A percentile compares a stretch with the other conserved stretches of the same genome.
phyloP scores from a whole-genome alignment of 495 filamentous ascomycete species.

The Penicillium manginii region DNA sequence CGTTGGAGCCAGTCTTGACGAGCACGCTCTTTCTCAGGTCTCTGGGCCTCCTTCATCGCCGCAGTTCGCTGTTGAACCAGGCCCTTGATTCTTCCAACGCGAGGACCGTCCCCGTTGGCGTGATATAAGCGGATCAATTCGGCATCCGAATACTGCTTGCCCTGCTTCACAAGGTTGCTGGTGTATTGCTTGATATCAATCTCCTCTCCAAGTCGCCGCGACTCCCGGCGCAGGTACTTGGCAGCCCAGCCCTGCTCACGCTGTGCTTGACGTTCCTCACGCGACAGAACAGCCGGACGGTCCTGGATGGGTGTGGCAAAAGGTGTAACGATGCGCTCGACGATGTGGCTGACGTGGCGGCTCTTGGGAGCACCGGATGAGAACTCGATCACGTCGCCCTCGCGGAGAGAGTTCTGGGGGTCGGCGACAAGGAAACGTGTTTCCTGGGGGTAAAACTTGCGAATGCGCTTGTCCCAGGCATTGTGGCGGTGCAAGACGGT shows the following conservation, averaged over 20 bases:
- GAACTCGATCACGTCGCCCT: slow-evolving; percentile 82
- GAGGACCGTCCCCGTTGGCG: slow-evolving; percentile 18
- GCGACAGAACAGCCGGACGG: slow-evolving; percentile 64
- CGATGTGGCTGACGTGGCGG: slow-evolving; percentile 72
- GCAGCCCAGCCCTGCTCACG: slow-evolving; percentile 49
- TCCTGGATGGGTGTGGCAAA: slow-evolving; percentile 65
- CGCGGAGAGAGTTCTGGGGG: slow-evolving; percentile 70
- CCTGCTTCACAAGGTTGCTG: neutral
- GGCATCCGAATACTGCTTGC: slow-evolving; percentile 17
- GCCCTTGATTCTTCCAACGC: slow-evolving; percentile 31
- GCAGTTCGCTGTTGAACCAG: slow-evolving; percentile 27
- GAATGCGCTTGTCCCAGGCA: slow-evolving; percentile 42
- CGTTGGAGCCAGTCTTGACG: neutral
- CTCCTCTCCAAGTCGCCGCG: slow-evolving; percentile 32
- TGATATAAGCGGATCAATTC: slow-evolving; percentile 30
- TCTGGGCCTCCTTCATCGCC: neutral
- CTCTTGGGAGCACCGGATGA: slow-evolving; percentile 65
- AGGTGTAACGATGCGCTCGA: slow-evolving; percentile 75
- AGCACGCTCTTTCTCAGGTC: neutral
- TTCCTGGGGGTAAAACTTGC: slow-evolving; percentile 46
- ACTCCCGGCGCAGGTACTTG: slow-evolving; percentile 54
- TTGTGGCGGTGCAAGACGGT: slow-evolving; percentile 42
- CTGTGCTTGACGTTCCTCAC: slow-evolving; percentile 61
- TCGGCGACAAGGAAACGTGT: slow-evolving; percentile 68
- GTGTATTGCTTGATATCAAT: slow-evolving; percentile 16